These are phyloP conservation scores for Stentor coeruleus DNA, from an alignment of 73 alveolate species.

Conservation along the genomic window DNA sequence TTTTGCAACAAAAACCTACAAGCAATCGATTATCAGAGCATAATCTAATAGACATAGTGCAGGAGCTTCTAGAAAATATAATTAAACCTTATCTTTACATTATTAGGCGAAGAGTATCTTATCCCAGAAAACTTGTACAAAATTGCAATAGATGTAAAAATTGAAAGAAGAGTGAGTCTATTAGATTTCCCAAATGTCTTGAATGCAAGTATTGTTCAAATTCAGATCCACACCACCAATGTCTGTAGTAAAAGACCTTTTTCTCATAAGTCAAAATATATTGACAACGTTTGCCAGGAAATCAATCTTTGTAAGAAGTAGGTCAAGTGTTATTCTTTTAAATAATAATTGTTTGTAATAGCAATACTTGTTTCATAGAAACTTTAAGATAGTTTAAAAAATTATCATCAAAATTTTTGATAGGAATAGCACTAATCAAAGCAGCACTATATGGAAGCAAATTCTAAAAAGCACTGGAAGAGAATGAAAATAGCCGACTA, in stretches of 20 bases:
- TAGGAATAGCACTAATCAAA: too few relatives aligned
- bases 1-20: not conserved
- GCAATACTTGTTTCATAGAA: too few relatives aligned
- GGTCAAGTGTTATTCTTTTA: too few relatives aligned
- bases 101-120: conserved; percentile 9
- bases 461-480: too few relatives aligned
- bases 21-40: not conserved
- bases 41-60: not conserved
- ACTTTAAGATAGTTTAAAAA: too few relatives aligned
- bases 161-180: not conserved
- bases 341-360: too few relatives aligned
- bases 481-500: too few relatives aligned
- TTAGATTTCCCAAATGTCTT: not conserved
- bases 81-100: not conserved
- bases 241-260: not conserved
- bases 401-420: too few relatives aligned
- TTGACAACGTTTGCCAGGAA: too few relatives aligned
- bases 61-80: not conserved
- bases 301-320: too few relatives aligned
- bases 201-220: not conserved
- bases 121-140: not conserved
- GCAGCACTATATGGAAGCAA: too few relatives aligned
- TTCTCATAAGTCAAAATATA: too few relatives aligned
- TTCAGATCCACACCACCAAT: not conserved
- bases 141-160: not conserved